Conservation (phyloP, 805 yeast species). For the Schizosaccharomyces osmophilus region DNA sequence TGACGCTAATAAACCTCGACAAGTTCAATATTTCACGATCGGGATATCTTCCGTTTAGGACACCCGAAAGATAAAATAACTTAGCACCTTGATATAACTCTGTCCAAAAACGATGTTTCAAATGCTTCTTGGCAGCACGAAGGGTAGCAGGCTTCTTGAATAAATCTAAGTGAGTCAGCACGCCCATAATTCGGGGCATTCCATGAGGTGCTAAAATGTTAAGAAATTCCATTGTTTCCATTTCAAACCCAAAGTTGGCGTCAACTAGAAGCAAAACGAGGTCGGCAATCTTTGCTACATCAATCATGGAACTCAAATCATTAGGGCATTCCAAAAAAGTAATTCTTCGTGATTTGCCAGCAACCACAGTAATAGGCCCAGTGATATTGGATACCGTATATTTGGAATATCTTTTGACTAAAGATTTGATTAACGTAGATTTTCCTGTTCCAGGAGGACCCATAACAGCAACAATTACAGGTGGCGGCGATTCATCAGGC, state of each 20-base stretch:
- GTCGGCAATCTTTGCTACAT: constrained; percentile 86
- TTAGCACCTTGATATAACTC: constrained; percentile 97
- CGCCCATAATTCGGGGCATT: constrained; percentile 90
- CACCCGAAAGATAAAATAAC: constrained; percentile 80
- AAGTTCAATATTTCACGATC: constrained; percentile 84
- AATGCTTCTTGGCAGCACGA: constrained; percentile 70
- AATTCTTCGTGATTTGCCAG: constrained; percentile 68
- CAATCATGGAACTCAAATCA: constrained; percentile 87
- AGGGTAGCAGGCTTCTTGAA: constrained; percentile 75
- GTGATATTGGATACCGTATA: constrained; percentile 64
- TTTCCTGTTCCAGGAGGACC: constrained; percentile 99
- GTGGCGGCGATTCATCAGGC: constrained; percentile 89
- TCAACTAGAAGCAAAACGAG: constrained; percentile 68
- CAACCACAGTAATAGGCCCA: constrained; percentile 91
- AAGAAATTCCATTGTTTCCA: constrained; percentile 98
- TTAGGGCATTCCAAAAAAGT: constrained; percentile 84
- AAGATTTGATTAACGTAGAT: constrained; percentile 70
- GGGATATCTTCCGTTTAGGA: constrained; percentile 88
- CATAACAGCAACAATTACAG: constrained; percentile 72
- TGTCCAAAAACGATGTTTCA: constrained; percentile 93
- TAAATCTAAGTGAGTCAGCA: constrained; percentile 83
- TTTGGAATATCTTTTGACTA: constrained; percentile 69
- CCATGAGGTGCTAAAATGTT: constrained; percentile 95
- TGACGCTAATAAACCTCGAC: constrained; percentile 77
- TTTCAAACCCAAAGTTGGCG: constrained; percentile 93